Base-by-base conservation (phyloP, 805 yeast species). In the Debaryomyces tyrocola region DNA sequence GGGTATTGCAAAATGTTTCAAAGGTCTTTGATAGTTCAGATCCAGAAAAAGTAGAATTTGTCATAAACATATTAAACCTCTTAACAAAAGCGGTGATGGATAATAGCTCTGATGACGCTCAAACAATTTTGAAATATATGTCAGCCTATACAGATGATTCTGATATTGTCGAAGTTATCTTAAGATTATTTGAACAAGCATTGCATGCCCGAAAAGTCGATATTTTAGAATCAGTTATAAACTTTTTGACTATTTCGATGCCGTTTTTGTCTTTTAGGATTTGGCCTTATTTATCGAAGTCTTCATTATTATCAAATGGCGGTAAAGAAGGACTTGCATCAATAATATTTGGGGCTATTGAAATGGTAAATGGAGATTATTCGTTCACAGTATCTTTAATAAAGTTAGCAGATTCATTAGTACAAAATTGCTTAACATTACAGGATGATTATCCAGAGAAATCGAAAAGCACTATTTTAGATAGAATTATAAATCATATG, bases 281-380 rank as follows among this genome's bases (percentile, higher is more conserved):
- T 3, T 91, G 97, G 96, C 78, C 90, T 0, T 85, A 85, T 57
- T 63, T 92, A 11, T 77, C 81, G 18, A 80, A 82, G 42, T 85
- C 96, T 0, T 77, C 80, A 15, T 67, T 90, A 24, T 68, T 90
- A 1, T 83, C 85, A 11, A 74, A 75, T 41, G 74, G 78, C 46
- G 75, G 74, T 2, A 80, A 79, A 51, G 88, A 87, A 37, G 91
- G 94, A 0, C 65, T 81, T 40, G 80, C 83, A 0, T 64, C 79
- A 1, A 74, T 77, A 0, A 74, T 88, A 1, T 70, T 89, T 40
- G 90, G 91, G 2, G 75, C 90, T 4, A 77, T 82, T 18, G 97
- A 90, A 63, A 77, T 84, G 60, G 82, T 85, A 1, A 71, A 71
- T 37, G 91, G 91, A 3, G 76, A 79, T 29, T 91, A 79, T 62